Percentiles rank a stretch among this genome's conserved stretches.
These are phyloP conservation scores for Candida bentonensis DNA, from an alignment of 805 yeast genomes.

Conservation along the genomic window DNA sequence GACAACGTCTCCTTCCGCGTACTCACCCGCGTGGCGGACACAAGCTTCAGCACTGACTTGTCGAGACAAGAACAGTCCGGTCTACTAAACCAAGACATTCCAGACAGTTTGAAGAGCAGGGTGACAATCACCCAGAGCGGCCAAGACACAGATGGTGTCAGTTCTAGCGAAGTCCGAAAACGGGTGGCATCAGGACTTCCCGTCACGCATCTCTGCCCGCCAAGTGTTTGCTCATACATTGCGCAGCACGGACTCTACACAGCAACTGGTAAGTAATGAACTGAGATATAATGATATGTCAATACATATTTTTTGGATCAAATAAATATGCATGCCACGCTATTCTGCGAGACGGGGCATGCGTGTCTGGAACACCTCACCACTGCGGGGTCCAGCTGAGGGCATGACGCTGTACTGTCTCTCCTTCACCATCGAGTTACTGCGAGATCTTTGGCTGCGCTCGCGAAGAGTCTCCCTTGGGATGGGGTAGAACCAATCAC, in stretches of 20 bases:
- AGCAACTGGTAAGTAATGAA: too few relatives aligned
- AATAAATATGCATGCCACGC: neutral
- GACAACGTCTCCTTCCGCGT: neutral
- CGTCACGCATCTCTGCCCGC: neutral
- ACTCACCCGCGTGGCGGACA: neutral
- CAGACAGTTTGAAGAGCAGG: neutral
- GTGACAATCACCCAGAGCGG: neutral
- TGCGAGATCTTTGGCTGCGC: conserved; percentile 1
- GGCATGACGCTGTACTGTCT: conserved; percentile 1
- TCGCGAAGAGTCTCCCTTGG: conserved; percentile 18
- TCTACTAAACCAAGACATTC: neutral
- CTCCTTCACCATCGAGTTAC: neutral
- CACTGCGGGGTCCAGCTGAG: conserved; percentile 1
- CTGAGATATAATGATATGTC: neutral
- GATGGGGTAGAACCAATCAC: conserved; percentile 66
- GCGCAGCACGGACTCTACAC: neutral
- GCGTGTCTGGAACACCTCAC: neutral
- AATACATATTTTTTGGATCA: neutral
- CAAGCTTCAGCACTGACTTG: neutral
- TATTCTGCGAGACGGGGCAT: conserved; percentile 1
- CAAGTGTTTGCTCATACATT: neutral
- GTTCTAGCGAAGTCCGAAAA: neutral
- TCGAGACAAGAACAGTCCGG: neutral
- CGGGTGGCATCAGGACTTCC: neutral
- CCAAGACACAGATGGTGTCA: neutral